Conservation (phyloP, 352 stramenopile species). For the Phytophthora pisi region DNA sequence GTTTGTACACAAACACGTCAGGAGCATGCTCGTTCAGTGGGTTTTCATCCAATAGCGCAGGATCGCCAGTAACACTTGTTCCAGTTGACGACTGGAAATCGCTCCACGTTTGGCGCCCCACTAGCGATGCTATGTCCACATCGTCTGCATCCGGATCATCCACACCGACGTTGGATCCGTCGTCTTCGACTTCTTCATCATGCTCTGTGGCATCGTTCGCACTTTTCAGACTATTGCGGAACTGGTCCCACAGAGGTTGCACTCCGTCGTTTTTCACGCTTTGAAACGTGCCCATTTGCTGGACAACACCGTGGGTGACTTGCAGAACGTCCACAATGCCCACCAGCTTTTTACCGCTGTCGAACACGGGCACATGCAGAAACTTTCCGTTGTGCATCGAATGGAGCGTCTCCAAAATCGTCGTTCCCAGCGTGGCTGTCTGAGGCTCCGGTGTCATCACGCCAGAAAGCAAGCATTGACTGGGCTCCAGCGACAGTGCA, state of each 20-base stretch:
- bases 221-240: conserved; percentile 61
- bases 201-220: conserved; percentile 33
- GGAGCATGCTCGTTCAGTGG: conserved; percentile 36
- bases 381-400: conserved; percentile 98
- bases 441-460: conserved; percentile 97
- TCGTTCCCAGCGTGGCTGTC: conserved; percentile 91
- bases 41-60: conserved; percentile 32
- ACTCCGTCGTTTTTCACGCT: conserved; percentile 67
- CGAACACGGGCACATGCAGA: conserved; percentile 96
- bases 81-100: conserved; percentile 49
- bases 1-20: conserved; percentile 84
- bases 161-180: conserved; percentile 38
- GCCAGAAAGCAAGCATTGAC: conserved; percentile 75
- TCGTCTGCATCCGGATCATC: conserved; percentile 37
- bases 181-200: conserved; percentile 47
- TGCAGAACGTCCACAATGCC: conserved; percentile 97
- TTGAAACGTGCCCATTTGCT: conserved; percentile 86
- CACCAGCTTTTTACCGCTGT: conserved; percentile 87
- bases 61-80: conserved; percentile 34
- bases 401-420: conserved; percentile 96
- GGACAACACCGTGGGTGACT: conserved; percentile 87
- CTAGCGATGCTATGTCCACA: conserved; percentile 37
- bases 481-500: conserved; percentile 86
- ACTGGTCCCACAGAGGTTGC: conserved; percentile 79
- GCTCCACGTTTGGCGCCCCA: conserved; percentile 50